Percentiles rank a stretch among this genome's conserved stretches.
Conservation (phyloP, 768 basidiomycete genomes). For the Panus rudis region DNA sequence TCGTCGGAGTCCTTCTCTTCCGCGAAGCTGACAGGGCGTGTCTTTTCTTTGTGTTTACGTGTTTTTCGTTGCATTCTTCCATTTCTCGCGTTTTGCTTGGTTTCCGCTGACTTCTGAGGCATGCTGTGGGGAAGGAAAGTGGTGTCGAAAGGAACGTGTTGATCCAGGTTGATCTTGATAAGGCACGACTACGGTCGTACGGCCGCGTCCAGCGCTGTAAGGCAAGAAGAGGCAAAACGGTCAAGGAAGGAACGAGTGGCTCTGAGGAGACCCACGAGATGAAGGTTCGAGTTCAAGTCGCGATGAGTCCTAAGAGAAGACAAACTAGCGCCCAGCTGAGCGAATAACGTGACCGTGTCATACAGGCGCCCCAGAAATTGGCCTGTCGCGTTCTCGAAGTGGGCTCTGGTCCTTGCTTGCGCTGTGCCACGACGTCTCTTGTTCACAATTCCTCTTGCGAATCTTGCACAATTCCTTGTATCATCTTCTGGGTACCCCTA, state of each 20-base stretch:
- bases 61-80: constrained; percentile 2
- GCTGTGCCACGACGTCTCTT: no score
- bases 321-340: neutral
- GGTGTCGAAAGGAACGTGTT: constrained; percentile 9
- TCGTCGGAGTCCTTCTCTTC: constrained; percentile 2
- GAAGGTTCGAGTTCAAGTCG: neutral
- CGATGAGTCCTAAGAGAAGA: constrained; percentile 2
- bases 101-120: neutral
- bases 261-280: neutral
- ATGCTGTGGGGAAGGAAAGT: constrained; percentile 1
- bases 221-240: no score
- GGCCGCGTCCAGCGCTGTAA: neutral
- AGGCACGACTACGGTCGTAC: constrained; percentile 5
- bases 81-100: neutral
- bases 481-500: no score
- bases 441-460: no score
- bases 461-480: no score
- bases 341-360: neutral
- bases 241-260: neutral
- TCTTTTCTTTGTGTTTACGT: neutral
- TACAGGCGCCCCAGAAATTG: neutral
- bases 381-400: no score
- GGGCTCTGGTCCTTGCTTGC: no score
- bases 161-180: constrained; percentile 12
- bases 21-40: constrained; percentile 2